Conservation (phyloP, 768 basidiomycete genomes). For the Panaeolus cyanescens region DNA sequence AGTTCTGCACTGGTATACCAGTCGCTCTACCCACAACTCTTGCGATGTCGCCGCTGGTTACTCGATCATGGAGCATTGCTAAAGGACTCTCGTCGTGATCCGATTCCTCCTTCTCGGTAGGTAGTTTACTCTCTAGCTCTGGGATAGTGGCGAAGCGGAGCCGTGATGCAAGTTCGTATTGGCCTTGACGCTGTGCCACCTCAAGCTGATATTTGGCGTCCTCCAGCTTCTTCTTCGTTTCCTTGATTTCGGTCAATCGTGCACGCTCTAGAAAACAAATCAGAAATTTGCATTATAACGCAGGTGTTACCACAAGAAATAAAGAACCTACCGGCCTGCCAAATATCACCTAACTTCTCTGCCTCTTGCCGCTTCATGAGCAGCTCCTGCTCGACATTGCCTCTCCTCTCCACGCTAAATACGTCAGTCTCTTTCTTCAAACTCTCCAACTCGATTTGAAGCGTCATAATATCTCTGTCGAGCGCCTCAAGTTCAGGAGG, state of each 20-base stretch:
- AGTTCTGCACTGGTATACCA: slow-evolving; percentile 87
- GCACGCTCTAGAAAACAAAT: slow-evolving; percentile 52
- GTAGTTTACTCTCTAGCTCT: slow-evolving; percentile 72
- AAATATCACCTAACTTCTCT: slow-evolving; percentile 57
- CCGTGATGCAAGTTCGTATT: slow-evolving; percentile 82
- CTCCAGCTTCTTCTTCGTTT: slow-evolving; percentile 74
- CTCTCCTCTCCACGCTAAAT: slow-evolving; percentile 75
- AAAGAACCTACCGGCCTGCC: slow-evolving; percentile 66
- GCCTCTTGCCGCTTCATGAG: slow-evolving; percentile 64
- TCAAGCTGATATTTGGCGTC: slow-evolving; percentile 86
- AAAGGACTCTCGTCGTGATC: slow-evolving; percentile 51
- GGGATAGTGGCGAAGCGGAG: slow-evolving; percentile 86
- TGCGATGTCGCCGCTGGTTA: slow-evolving; percentile 88
- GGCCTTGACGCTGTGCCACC: slow-evolving; percentile 86
- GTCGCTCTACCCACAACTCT: slow-evolving; percentile 87
- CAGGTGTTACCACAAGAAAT: not conserved
- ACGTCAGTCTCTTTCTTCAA: slow-evolving; percentile 87
- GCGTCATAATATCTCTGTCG: slow-evolving; percentile 80
- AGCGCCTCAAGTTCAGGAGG: slow-evolving; percentile 83
- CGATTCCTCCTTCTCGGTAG: slow-evolving; percentile 47
- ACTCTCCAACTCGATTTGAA: slow-evolving; percentile 89
- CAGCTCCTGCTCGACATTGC: slow-evolving; percentile 67
- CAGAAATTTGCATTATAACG: not conserved
- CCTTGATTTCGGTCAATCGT: slow-evolving; percentile 69
- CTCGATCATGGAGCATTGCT: slow-evolving; percentile 79